Conservation (phyloP, 2,329 filamentous ascomycete species). For the Pochonia chlamydosporia region DNA sequence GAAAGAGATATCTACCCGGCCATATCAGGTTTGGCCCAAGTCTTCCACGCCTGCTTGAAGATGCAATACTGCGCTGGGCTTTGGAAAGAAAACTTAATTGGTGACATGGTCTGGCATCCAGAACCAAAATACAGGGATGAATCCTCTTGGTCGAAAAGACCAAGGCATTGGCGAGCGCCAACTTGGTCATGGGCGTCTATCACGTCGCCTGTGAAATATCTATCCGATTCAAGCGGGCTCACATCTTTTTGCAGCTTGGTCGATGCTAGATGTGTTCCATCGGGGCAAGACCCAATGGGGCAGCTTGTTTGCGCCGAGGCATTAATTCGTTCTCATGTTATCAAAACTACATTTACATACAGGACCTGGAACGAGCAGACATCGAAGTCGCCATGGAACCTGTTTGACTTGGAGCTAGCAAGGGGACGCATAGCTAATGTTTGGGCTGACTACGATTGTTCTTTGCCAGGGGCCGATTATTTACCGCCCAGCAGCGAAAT, state of each 20-base stretch:
- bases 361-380: background rate
- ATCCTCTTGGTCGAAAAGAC: slow-evolving; percentile 1
- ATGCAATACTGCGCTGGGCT: slow-evolving; percentile 11
- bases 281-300: slow-evolving; percentile 7
- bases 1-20: slow-evolving; percentile 12
- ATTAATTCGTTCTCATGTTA: background rate
- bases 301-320: slow-evolving; percentile 4
- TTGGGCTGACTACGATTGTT: slow-evolving; percentile 10
- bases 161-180: slow-evolving; percentile 9
- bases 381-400: background rate
- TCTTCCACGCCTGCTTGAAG: slow-evolving; percentile 1
- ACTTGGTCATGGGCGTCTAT: slow-evolving; percentile 13
- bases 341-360: slow-evolving; percentile 3
- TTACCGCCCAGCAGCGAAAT: background rate
- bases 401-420: slow-evolving; percentile 5
- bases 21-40: slow-evolving; percentile 12
- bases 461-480: background rate
- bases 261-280: background rate
- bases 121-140: background rate
- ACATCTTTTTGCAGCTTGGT: background rate
- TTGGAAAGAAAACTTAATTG: slow-evolving; percentile 6
- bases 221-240: background rate
- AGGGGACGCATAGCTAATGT: slow-evolving; percentile 3
- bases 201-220: slow-evolving; percentile 1
- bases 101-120: slow-evolving; percentile 11